Evolutionary conservation across 345 rosid genomes (phyloP), one percentile per base, ranked within the genome.

Genomic region (Eucalyptus cladocalyx): DNA sequence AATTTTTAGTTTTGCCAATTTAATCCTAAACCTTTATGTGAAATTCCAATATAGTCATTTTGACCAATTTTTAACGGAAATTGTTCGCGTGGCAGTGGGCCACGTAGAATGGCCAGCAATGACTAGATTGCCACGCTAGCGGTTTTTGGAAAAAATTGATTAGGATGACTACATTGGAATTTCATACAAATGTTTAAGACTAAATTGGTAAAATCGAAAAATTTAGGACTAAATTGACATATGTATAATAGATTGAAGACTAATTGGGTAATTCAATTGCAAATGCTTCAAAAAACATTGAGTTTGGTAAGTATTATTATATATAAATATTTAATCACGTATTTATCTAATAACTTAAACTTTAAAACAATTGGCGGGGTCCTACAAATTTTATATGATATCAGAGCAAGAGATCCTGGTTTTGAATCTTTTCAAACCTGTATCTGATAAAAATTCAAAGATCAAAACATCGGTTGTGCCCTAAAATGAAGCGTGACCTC

Each of bases 91-190:
- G 43, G 43, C 0, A 4, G 6, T 76, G 37, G n/a, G 69, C 8
- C 9, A 3, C 0, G 1, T 2, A 62, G 0, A 28, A 30, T 30
- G 8, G 32, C 18, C 0, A 62, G 2, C 1, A 23, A 56, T 56
- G 62, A 56, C 62, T 56, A 56, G 30, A 56, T 56, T 10, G 30
- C 13, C 32, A 28, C 3, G 2, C n/a, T 60, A 69, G 80, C 7
- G 1, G 13, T 37, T 37, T 11, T 11, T 3, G 24, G 9, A 4
- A 13, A 76, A 37, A 37, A 6, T 37, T 76, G 15, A 18, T 4
- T 12, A 6, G 9, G 13, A 76, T 4, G 14, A 21, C 47, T 76
- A 21, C 5, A 21, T 76, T 21, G 83, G 14, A 69, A 34, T 69
- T 69, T 69, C 23, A 9, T 9, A 2, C 24, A 34, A 69, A 69